Evolutionary conservation across 2,329 filamentous ascomycete species (phyloP).

Genomic region (Cyphellophora attinorum): DNA sequence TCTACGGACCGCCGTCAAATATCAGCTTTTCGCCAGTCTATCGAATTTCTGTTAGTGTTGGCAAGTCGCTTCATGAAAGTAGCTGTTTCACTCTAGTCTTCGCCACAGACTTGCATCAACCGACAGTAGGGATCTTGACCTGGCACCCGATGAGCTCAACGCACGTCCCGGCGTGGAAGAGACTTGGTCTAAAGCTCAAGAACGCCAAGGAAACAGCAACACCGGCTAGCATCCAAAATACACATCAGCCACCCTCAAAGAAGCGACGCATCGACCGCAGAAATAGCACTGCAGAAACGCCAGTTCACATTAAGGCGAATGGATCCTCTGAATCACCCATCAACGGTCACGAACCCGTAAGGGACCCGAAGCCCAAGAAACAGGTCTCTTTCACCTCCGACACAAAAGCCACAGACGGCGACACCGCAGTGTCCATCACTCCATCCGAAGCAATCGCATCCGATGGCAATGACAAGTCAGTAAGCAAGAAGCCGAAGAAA

Average conservation of each 20-base stretch:
- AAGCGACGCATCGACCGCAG: constrained; percentile 4
- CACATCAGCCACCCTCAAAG: constrained; percentile 9
- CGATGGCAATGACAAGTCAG: constrained; percentile 14
- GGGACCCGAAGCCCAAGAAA: constrained; percentile 14
- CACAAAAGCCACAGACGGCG: constrained; percentile 50
- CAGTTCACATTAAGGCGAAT: too few relatives aligned
- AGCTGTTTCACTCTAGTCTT: too few relatives aligned
- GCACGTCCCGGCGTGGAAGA: constrained; percentile 48
- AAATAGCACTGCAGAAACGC: background rate
- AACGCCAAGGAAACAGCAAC: constrained; percentile 29
- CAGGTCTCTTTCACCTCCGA: constrained; percentile 54
- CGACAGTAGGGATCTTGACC: too few relatives aligned
- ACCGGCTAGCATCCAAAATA: constrained; percentile 5
- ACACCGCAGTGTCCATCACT: constrained; percentile 27
- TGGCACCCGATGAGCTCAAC: too few relatives aligned
- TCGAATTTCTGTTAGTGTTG: too few relatives aligned
- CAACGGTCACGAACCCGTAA: background rate
- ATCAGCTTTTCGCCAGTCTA: too few relatives aligned
- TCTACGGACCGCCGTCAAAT: too few relatives aligned
- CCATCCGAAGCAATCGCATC: background rate
- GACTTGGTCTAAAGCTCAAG: constrained; percentile 51
- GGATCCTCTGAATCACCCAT: constrained; percentile 2
- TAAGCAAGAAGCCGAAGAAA: constrained; percentile 21
- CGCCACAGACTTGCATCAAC: too few relatives aligned
- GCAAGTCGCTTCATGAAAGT: too few relatives aligned